Evolutionary conservation across 805 yeast species (phyloP).

Genomic region (Kazachstania bromeliacearum): DNA sequence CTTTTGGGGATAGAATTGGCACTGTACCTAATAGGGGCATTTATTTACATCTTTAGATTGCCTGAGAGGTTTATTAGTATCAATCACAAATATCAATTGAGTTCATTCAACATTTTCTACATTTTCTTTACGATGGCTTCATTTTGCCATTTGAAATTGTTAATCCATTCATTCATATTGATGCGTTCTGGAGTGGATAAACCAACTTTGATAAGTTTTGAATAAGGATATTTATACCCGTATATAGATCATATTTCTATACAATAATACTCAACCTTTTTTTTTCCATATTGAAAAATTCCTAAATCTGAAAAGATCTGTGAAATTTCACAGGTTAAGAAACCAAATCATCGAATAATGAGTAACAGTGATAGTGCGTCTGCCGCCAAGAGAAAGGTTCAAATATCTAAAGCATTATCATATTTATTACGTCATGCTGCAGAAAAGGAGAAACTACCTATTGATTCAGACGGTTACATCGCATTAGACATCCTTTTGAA

Average conservation of each 20-base stretch:
- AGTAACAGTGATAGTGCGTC: background rate
- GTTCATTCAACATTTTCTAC: conserved; percentile 63
- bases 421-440: conserved; percentile 86
- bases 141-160: conserved; percentile 55
- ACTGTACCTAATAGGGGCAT: conserved; percentile 64
- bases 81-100: conserved; percentile 34
- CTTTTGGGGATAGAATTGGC: conserved; percentile 58
- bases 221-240: conserved; percentile 1
- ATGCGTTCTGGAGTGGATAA: conserved; percentile 21
- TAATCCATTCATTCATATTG: conserved; percentile 42
- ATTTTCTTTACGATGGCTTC: conserved; percentile 63
- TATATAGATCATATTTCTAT: background rate
- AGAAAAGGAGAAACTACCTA: conserved; percentile 48
- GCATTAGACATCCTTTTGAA: conserved; percentile 41
- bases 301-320: background rate
- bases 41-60: conserved; percentile 57
- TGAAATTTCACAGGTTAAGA: background rate
- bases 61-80: conserved; percentile 53
- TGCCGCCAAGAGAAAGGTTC: conserved; percentile 34
- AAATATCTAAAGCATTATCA: conserved; percentile 65
- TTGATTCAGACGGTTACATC: conserved; percentile 63
- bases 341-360: no score
- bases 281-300: background rate
- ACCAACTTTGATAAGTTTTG: conserved; percentile 11
- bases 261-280: background rate